These are phyloP conservation scores for Yamadazyma spencermartinsiae DNA, from an alignment of 1,139 yeast genomes.

Conservation along the genomic window DNA sequence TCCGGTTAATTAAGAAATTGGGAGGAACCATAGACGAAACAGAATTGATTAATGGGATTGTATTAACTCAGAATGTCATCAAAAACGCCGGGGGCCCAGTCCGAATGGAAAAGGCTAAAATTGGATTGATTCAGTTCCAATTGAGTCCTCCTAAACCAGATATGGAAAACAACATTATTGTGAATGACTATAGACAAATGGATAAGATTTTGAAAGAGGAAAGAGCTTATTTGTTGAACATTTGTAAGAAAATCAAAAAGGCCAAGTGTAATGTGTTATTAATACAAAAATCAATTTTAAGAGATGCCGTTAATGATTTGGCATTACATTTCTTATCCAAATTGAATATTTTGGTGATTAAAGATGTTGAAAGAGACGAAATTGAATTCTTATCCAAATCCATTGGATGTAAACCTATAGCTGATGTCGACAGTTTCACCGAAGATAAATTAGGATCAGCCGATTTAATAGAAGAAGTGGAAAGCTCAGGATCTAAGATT, in stretches of 20 bases:
- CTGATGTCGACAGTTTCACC: conserved; percentile 88
- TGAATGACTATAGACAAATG: conserved; percentile 98
- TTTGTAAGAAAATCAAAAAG: conserved; percentile 94
- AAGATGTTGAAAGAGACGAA: conserved; percentile 96
- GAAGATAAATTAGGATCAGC: conserved; percentile 93
- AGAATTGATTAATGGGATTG: conserved; percentile 89
- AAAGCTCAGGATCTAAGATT: conserved; percentile 88
- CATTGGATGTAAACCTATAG: conserved; percentile 92
- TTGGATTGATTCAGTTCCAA: conserved; percentile 93
- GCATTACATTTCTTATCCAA: conserved; percentile 93
- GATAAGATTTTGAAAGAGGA: conserved; percentile 97
- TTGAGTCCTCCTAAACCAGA: conserved; percentile 99
- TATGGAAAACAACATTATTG: conserved; percentile 96
- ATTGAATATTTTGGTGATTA: conserved; percentile 88
- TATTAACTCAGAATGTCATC: conserved; percentile 84
- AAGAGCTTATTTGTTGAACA: conserved; percentile 88
- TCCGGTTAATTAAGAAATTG: conserved; percentile 85
- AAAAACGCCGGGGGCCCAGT: conserved; percentile 96
- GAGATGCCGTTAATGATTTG: conserved; percentile 97
- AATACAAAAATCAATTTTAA: conserved; percentile 89
- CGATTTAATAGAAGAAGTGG: conserved; percentile 89
- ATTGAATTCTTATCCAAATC: conserved; percentile 90
- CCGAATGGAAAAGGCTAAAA: conserved; percentile 88
- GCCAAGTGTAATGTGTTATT: conserved; percentile 93
- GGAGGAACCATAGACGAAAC: conserved; percentile 99